phyloP scores from a whole-genome alignment of 176 grass and related monocot species.

The Avena eriantha region DNA sequence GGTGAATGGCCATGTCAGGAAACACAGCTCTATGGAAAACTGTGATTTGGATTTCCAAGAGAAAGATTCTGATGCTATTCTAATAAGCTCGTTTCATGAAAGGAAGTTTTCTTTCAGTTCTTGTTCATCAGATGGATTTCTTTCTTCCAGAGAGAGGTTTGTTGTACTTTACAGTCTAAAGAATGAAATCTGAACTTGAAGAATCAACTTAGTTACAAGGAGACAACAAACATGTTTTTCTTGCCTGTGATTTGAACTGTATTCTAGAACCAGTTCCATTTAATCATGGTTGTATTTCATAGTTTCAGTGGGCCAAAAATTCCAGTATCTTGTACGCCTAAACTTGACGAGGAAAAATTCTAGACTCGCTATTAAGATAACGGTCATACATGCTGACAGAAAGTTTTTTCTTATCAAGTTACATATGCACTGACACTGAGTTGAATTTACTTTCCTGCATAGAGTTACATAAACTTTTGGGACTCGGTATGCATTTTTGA shows the following conservation, averaged over 20 bases:
- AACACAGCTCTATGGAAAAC: constrained; percentile 35
- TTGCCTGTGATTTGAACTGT: constrained; percentile 23
- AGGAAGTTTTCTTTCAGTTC: constrained; percentile 69
- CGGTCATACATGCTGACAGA: background rate
- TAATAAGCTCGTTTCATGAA: constrained; percentile 49
- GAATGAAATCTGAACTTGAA: constrained; percentile 13
- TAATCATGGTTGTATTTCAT: constrained; percentile 15
- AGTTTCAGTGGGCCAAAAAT: constrained; percentile 21
- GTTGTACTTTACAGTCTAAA: constrained; percentile 16
- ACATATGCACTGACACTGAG: background rate
- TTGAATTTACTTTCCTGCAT: background rate
- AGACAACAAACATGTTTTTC: background rate
- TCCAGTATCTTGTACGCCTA: background rate
- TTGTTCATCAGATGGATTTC: constrained; percentile 60
- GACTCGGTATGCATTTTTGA: background rate
- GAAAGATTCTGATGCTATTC: constrained; percentile 49
- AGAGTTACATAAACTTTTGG: background rate
- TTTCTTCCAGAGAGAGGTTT: constrained; percentile 68
- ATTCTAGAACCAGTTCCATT: background rate
- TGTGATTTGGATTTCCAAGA: constrained; percentile 47
- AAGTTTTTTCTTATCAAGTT: background rate
- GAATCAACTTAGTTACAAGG: constrained; percentile 14
- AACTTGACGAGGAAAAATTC: background rate
- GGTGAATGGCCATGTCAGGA: constrained; percentile 33
- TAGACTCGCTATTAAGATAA: background rate